phyloP scores from a whole-genome alignment of 1,284 basidiomycete genomes.

The Melampsora americana region DNA sequence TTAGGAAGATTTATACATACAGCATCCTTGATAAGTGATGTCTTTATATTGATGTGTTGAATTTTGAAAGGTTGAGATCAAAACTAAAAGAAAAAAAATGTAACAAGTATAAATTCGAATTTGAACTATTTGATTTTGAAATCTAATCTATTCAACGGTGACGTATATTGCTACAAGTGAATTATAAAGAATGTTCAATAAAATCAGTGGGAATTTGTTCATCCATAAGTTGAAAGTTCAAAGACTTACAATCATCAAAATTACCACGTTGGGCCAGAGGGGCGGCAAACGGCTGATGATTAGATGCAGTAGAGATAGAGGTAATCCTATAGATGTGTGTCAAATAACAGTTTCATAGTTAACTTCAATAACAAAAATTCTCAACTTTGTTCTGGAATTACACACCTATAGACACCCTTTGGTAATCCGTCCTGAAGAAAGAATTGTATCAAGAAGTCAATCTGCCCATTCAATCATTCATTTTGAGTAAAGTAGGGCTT shows the following conservation, averaged over 20 bases:
- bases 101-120: too few relatives aligned
- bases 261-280: constrained; percentile 23
- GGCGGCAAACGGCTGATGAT: constrained; percentile 32
- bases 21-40: too few relatives aligned
- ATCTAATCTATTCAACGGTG: too few relatives aligned
- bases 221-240: neutral
- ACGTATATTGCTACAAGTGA: too few relatives aligned
- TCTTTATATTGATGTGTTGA: too few relatives aligned
- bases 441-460: neutral
- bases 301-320: constrained; percentile 21
- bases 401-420: constrained; percentile 15
- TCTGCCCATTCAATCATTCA: neutral
- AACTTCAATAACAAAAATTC: neutral
- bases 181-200: too few relatives aligned
- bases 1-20: too few relatives aligned
- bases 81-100: too few relatives aligned
- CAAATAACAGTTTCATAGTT: neutral
- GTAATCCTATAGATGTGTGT: neutral
- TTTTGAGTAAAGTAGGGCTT: neutral
- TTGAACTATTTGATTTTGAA: too few relatives aligned
- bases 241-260: constrained; percentile 38
- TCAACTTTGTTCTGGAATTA: neutral
- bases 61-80: too few relatives aligned
- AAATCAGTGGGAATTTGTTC: too few relatives aligned
- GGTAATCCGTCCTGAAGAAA: constrained; percentile 9